Base-by-base conservation (phyloP, 2,329 filamentous ascomycete genomes). In the Xylaria sp. region DNA sequence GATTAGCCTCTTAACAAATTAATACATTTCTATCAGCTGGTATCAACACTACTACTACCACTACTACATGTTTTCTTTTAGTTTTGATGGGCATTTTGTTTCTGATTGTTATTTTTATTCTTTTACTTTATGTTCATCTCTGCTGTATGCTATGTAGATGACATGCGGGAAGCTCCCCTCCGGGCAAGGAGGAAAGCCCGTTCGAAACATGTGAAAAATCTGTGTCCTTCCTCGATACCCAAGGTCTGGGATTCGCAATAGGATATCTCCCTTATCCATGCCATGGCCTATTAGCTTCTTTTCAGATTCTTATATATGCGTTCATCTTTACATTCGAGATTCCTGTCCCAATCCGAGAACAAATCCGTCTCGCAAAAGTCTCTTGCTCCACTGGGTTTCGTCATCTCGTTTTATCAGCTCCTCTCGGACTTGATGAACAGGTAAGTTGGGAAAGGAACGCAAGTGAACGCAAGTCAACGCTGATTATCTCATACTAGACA, bases 401-500 rank as follows among this genome's bases (percentile, higher is more conserved):
- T 56, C 10, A 43, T 31, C 43, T 64, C 43, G 10, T 57, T 46
- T 57, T 12, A 9, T 55, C 41, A 13, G 15, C 28, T 28, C 39
- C 33, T 62, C 10, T 13, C 39, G 20, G 25, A 25, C 20, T 20
- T 2, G 15, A 57, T 33, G 46, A 12, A 58, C 49, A 58, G 41
- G 56, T 57, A 61, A 52, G 56, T 52, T 51, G 57, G 48, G 25
- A 31, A 57, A 52, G 41, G 43, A 39, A 46, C 23, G 51, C 33
- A 52, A 55, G 51, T 13, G 43, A 39, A 46, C 23, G 51, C 33
- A 52, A 55, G 51, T 13, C 33, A 43, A 64, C 41, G 48, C 60
- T 68, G n/a, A 60, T 49, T 20, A 49, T 41, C 46, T 36, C 56
- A 28, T 25, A 43, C n/a, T 41, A 59, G 36, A 68, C 46, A 65